Conservation (phyloP, 2,329 filamentous ascomycete genomes). For the Pseudomassariella vexata region DNA sequence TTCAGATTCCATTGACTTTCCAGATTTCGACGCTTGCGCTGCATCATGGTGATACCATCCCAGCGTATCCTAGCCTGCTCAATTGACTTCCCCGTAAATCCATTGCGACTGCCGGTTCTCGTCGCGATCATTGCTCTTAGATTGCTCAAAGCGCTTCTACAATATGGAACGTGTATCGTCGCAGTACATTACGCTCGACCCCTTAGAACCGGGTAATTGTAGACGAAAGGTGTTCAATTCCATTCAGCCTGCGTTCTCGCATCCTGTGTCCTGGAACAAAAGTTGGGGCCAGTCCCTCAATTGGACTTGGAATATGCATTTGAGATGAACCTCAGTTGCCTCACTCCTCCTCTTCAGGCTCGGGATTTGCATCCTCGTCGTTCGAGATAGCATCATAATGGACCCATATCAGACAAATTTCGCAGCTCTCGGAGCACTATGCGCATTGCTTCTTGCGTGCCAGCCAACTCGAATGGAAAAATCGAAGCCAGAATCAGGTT, state of each 20-base stretch:
- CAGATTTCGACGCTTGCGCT: too few species aligned
- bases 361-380: background rate
- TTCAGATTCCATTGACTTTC: too few species aligned
- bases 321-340: constrained; percentile 2
- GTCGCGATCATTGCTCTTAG: too few species aligned
- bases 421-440: constrained; percentile 15
- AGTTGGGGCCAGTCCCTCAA: too few species aligned
- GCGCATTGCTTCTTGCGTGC: constrained; percentile 16
- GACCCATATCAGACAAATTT: constrained; percentile 19
- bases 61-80: too few species aligned
- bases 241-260: background rate
- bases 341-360: constrained; percentile 4
- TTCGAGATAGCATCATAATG: constrained; percentile 9
- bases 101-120: too few species aligned
- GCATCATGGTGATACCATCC: too few species aligned
- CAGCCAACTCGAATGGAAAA: constrained; percentile 20
- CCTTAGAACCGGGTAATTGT: constrained; percentile 20
- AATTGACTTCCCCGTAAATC: too few species aligned
- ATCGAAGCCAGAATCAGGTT: too few species aligned
- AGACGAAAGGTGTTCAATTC: constrained; percentile 25
- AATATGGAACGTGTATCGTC: constrained; percentile 15
- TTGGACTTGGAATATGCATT: too few species aligned
- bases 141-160: too few species aligned
- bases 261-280: too few species aligned
- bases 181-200: constrained; percentile 14